Evolutionary conservation across 2,329 filamentous ascomycete genomes (phyloP).

Genomic region (Apiospora sp.): DNA sequence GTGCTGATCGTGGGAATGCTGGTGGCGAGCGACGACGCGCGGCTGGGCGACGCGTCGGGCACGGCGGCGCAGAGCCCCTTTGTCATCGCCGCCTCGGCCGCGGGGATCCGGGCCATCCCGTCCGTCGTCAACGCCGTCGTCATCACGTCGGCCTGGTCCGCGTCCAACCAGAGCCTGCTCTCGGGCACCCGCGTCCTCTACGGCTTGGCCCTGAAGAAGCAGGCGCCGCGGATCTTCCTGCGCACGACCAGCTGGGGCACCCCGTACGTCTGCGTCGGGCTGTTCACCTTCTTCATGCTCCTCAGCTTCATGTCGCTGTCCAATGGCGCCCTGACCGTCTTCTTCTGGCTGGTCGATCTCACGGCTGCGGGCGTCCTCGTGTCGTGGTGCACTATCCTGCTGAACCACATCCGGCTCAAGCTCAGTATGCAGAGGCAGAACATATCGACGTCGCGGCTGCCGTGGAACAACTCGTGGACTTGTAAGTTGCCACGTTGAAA

Average conservation of each 20-base stretch:
- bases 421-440: constrained; percentile 63
- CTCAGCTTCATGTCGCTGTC: constrained; percentile 66
- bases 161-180: constrained; percentile 80
- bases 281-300: constrained; percentile 62
- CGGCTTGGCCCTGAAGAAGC: constrained; percentile 74
- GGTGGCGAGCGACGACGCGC: constrained; percentile 72
- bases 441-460: constrained; percentile 58
- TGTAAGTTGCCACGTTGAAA: constrained; percentile 49
- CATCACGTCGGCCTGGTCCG: constrained; percentile 78
- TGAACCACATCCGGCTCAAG: constrained; percentile 66
- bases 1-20: constrained; percentile 80
- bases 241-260: constrained; percentile 59
- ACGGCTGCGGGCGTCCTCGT: constrained; percentile 70
- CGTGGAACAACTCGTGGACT: constrained; percentile 71
- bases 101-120: constrained; percentile 68
- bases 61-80: constrained; percentile 75
- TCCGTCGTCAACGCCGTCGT: constrained; percentile 78
- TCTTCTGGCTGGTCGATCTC: constrained; percentile 70
- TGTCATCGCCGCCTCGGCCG: constrained; percentile 74
- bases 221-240: constrained; percentile 76
- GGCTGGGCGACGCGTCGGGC: constrained; percentile 65
- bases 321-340: constrained; percentile 66
- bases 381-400: constrained; percentile 67
- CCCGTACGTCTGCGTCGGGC: constrained; percentile 65
- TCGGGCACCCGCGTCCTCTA: constrained; percentile 77